phyloP scores from a whole-genome alignment of 129 eudicot genomes.

The Lactuca saligna region DNA sequence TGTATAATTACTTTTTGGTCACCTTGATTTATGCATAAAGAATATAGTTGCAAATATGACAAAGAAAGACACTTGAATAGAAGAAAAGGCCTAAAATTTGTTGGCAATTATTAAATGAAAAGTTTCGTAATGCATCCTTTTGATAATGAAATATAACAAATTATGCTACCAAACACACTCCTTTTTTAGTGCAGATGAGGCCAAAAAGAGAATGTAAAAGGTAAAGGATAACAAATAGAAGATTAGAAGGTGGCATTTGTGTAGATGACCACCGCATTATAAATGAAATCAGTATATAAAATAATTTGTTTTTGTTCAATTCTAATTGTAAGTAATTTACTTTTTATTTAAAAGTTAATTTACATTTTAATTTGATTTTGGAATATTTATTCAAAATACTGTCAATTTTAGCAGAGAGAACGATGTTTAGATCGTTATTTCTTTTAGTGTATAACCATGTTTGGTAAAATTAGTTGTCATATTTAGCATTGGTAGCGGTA shows the following conservation, averaged over 20 bases:
- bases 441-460: no score
- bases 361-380: not conserved
- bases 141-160: conserved; percentile 1
- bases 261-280: conserved; percentile 15
- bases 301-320: no score
- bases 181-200: conserved; percentile 24
- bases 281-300: not conserved
- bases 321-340: no score
- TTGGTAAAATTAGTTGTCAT: no score
- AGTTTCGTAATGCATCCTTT: conserved; percentile 20
- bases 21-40: conserved; percentile 18
- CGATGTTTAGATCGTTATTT: no score
- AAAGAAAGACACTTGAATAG: conserved; percentile 31
- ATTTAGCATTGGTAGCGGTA: no score
- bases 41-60: conserved; percentile 24
- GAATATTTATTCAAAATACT: not conserved
- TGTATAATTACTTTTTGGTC: conserved; percentile 10
- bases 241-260: conserved; percentile 16
- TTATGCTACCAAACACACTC: conserved; percentile 38
- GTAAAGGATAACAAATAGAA: conserved; percentile 6
- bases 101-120: conserved; percentile 16
- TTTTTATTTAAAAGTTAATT: not conserved
- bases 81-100: conserved; percentile 3
- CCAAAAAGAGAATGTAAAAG: conserved; percentile 29
- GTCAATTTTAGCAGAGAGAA: no score